Base-by-base conservation (phyloP, 139 green algal species). In the Medakamo hakoo region DNA sequence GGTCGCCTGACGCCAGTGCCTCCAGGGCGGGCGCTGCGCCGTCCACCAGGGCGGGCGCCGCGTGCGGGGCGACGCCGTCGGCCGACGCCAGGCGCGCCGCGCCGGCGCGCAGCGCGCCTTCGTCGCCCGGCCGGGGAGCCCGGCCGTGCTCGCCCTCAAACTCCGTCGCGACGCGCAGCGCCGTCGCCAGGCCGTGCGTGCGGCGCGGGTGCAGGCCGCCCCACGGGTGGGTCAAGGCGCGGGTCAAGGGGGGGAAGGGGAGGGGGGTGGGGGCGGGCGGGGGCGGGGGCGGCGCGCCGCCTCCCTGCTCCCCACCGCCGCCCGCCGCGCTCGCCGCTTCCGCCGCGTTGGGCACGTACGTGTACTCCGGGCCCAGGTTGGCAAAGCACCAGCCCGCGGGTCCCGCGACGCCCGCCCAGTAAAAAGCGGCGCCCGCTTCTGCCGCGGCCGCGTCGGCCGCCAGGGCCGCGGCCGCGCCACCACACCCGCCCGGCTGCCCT, bases 371-470 rank as follows among this genome's bases (percentile, higher is more conserved):
- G n/a, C 4, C 60, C 21, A 95, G 71, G 72, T 95, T 77, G 5
- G 77, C 69, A 64, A 94, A 94, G 14, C 78, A 73, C 63, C 71
- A 86, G 65, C 76, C 73, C 29, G 28, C 68, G 16, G 73, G 61
- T 5, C 88, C 84, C 2, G 61, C 26, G 22, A 73, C 73, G 30
- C 26, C 62, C 3, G 63, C 80, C 56, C 69, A 72, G 55, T 83
- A 88, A 27, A 95, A 86, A 21, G 78, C 65, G 24, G 80, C 63
- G 27, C 72, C 73, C 22, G 55, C n/a, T 16, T 49, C 56, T 19
- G 57, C 49, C 59, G 74, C 85, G 5, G 56, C 20, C 27, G n/a
- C 64, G 52, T 87, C 76, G 71, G 69, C 55, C 57, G 30, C 49
- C 65, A 52, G 40, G 16, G 40, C 40, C 9, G 16, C 9, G 40